phyloP scores from a whole-genome alignment of 805 yeast genomes.

The Ogataea paraovalis region DNA sequence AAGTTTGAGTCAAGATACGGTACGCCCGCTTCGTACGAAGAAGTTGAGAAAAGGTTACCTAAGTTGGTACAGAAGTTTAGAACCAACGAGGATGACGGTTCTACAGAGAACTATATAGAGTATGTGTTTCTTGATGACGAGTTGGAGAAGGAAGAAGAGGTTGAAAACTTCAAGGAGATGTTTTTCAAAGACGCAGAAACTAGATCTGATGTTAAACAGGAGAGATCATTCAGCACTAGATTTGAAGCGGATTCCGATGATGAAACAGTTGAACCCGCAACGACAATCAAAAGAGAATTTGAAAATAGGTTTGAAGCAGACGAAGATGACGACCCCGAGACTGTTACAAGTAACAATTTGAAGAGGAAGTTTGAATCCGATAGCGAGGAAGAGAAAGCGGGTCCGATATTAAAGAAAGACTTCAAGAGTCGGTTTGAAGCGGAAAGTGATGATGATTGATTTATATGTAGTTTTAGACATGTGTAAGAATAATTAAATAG shows the following conservation, averaged over 20 bases:
- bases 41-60: conserved; percentile 50
- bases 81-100: conserved; percentile 36
- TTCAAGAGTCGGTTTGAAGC: conserved; percentile 3
- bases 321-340: background rate
- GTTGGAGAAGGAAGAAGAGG: conserved; percentile 15
- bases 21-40: conserved; percentile 30
- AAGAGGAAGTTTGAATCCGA: background rate
- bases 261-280: conserved; percentile 4
- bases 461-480: background rate
- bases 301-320: conserved; percentile 6
- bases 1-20: conserved; percentile 69
- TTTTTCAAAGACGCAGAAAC: conserved; percentile 5
- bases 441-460: conserved; percentile 2
- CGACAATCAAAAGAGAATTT: background rate
- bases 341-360: background rate
- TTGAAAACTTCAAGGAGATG: conserved; percentile 5
- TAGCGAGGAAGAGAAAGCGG: background rate
- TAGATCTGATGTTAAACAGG: background rate
- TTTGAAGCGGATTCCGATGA: background rate
- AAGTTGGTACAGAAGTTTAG: conserved; percentile 43
- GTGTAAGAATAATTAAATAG: background rate
- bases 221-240: background rate
- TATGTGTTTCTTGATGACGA: conserved; percentile 67
- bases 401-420: background rate
- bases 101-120: conserved; percentile 52